These are phyloP conservation scores for Boletellus emodensis DNA, from an alignment of 768 basidiomycete species.

Conservation along the genomic window DNA sequence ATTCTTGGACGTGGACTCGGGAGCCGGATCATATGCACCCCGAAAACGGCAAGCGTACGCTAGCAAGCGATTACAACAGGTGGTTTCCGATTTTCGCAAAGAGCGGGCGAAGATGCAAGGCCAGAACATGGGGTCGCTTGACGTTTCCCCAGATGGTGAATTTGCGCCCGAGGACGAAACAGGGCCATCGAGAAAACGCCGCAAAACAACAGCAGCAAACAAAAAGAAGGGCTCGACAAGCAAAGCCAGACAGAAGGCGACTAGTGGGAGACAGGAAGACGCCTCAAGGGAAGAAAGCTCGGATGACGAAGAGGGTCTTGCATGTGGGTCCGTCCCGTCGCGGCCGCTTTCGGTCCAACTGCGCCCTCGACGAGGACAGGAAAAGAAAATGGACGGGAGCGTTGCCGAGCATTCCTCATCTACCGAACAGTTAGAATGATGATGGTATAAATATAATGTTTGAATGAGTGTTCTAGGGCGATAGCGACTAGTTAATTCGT, in stretches of 20 bases:
- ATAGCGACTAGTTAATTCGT: neutral
- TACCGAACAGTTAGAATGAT: constrained; percentile 5
- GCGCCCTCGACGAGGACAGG: constrained; percentile 42
- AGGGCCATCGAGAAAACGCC: constrained; percentile 32
- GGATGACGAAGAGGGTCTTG: constrained; percentile 10
- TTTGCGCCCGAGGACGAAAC: constrained; percentile 25
- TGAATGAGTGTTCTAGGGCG: neutral
- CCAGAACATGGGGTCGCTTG: constrained; percentile 12
- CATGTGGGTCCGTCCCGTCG: constrained; percentile 8
- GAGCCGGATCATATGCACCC: constrained; percentile 69
- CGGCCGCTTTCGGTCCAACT: constrained; percentile 31
- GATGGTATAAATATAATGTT: constrained; percentile 2
- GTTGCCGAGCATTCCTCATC: constrained; percentile 9
- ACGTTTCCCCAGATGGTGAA: constrained; percentile 25
- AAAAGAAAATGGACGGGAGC: constrained; percentile 12
- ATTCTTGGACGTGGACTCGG: constrained; percentile 69
- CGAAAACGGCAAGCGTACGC: constrained; percentile 77
- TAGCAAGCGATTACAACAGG: constrained; percentile 83
- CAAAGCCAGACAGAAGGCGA: constrained; percentile 4
- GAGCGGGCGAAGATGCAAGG: constrained; percentile 24
- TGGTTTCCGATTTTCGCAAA: constrained; percentile 77
- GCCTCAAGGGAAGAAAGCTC: constrained; percentile 14
- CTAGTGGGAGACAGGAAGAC: neutral
- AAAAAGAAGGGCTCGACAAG: constrained; percentile 6
- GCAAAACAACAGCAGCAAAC: constrained; percentile 16